phyloP scores from a whole-genome alignment of 1,284 basidiomycete species.

The Ustilago loliicola region DNA sequence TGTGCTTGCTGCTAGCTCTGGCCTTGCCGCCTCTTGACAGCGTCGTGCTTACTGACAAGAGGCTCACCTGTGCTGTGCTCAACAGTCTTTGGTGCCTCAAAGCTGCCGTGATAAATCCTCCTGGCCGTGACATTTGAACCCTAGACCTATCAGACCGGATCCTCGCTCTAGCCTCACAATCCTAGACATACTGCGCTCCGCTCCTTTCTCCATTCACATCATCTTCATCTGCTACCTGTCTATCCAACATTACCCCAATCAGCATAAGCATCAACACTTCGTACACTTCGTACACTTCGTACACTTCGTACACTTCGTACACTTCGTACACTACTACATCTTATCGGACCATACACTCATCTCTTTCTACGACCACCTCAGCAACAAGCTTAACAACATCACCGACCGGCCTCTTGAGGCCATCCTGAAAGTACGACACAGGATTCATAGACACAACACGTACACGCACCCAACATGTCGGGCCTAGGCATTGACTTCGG shows the following conservation, averaged over 20 bases:
- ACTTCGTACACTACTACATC: too few species aligned
- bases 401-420: slow-evolving; percentile 1
- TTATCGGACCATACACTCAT: background rate
- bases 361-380: background rate
- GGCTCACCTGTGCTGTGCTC: too few species aligned
- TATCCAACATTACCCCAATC: background rate
- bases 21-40: background rate
- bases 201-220: background rate
- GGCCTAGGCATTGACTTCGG: slow-evolving; percentile 68
- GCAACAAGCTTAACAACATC: background rate
- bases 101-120: background rate
- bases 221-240: too few species aligned
- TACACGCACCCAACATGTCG: slow-evolving; percentile 42
- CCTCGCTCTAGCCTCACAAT: background rate
- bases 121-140: background rate
- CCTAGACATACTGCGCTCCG: background rate
- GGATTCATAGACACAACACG: background rate
- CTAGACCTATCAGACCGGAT: background rate
- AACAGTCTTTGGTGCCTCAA: background rate
- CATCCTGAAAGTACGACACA: slow-evolving; percentile 8
- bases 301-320: too few species aligned
- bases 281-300: too few species aligned
- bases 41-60: too few species aligned
- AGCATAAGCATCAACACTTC: background rate
- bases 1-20: background rate